These are phyloP conservation scores for Dictyostelium intermedium DNA, from an alignment of 78 protist genomes.

Conservation along the genomic window DNA sequence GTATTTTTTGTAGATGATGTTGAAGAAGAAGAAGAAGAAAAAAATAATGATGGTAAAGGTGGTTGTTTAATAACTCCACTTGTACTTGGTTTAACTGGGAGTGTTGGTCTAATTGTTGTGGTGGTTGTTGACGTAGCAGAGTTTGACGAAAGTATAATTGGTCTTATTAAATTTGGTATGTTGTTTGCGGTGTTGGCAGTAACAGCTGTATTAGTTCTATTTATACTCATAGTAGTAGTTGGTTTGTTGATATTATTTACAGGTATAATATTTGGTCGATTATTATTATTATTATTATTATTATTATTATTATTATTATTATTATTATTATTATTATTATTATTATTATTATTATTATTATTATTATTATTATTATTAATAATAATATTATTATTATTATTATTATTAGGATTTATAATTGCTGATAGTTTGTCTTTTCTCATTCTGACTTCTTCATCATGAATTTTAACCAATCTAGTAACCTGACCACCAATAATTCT, in stretches of 20 bases:
- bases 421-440: background rate
- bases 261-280: background rate
- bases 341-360: constrained; percentile 18
- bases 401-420: background rate
- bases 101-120: background rate
- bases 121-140: background rate
- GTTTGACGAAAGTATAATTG: background rate
- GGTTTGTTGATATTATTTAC: background rate
- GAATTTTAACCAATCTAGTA: background rate
- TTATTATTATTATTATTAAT: constrained; percentile 27
- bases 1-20: background rate
- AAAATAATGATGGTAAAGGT: background rate
- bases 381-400: background rate
- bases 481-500: constrained; percentile 42
- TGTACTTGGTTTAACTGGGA: background rate
- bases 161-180: background rate
- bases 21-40: background rate
- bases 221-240: background rate
- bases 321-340: background rate
- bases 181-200: background rate
- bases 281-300: constrained; percentile 25
- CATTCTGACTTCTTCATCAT: background rate
- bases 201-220: background rate
- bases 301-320: background rate
- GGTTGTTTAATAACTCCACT: background rate